These are phyloP conservation scores for Catenaria anguillulae DNA, from an alignment of 371 early-diverging fungal species.

Conservation along the genomic window DNA sequence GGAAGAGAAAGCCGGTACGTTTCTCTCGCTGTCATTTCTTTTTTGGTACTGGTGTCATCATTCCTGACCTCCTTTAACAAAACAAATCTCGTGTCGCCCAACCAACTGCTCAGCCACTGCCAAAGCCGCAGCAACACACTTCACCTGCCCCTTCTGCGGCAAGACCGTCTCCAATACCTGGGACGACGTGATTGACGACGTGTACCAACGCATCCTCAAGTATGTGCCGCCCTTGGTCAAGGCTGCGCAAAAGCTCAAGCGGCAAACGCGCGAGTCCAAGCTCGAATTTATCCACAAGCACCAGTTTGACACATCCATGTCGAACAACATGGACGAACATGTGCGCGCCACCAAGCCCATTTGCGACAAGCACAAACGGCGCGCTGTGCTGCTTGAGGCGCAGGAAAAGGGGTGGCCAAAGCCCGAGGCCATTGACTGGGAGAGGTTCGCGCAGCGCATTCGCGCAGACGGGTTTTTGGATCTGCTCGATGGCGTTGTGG, in stretches of 20 bases:
- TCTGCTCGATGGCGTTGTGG: not conserved
- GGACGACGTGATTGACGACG: not conserved
- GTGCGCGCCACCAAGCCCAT: not conserved
- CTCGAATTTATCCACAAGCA: not conserved
- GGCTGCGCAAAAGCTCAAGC: not conserved
- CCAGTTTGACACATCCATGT: not conserved
- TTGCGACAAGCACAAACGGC: not conserved
- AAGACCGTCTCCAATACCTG: not conserved
- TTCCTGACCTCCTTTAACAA: too few species aligned
- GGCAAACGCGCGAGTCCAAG: not conserved
- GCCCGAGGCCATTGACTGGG: not conserved
- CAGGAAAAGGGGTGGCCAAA: not conserved
- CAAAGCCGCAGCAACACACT: not conserved
- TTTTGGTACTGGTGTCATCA: too few species aligned
- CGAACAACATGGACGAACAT: not conserved
- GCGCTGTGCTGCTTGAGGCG: not conserved
- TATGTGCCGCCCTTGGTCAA: not conserved
- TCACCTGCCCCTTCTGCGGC: not conserved
- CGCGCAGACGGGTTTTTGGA: not conserved
- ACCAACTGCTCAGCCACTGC: too few species aligned
- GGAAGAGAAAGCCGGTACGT: too few species aligned
- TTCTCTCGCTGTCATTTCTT: too few species aligned
- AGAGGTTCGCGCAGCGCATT: not conserved
- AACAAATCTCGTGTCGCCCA: too few species aligned
- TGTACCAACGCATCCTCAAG: not conserved